Evolutionary conservation across 2,329 filamentous ascomycete genomes (phyloP), one percentile per base, ranked within the genome.

Genomic region (Ascochyta viciae-villosae): DNA sequence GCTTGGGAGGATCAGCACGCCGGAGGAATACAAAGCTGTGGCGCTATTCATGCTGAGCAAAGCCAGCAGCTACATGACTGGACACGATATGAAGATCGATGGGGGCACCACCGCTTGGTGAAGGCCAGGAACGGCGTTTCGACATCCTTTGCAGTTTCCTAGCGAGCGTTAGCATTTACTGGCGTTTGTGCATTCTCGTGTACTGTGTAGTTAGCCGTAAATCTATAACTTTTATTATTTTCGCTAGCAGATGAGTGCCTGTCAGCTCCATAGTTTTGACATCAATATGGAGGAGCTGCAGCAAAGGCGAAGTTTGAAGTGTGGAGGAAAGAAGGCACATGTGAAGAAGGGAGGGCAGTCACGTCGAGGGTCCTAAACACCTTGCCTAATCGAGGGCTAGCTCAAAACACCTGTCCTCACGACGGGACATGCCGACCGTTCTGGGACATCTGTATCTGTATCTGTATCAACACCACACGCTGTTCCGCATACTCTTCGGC

Each of bases 1-100:
- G 91, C 81, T 96, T 42, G 87, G 71, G 1, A 54, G 73, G 48
- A 48, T 76, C 35, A 71, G 67, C 39, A 65, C 34, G 15, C 70
- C 73, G 0, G 73, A 75, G 47, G 74, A 75, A 50, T 76, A 71
- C 58, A 74, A 73, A 52, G 69, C 68, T 4, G 71, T 62, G 3
- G 73, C 65, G 0, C 24, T 76, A 38, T 76, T 76, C 54, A 60
- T 76, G 56, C 50, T 76, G 35, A 74, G 72, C 51, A 56, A 64
- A 8, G 73, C 68, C 8, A 74, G 73, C 48, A 73, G 68, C 50
- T 76, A 74, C 47, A 76, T 76, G 73, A 75, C 72, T 19, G 73
- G 68, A 1, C 59, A 66, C 29, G 71, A 76, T 35, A 40, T 74
- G 49, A 65, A 69, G 51, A 68, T 75, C 12, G 72, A 76, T 50